These are phyloP conservation scores for Metschnikowia proteae DNA, from an alignment of 805 yeast genomes.

Conservation along the genomic window DNA sequence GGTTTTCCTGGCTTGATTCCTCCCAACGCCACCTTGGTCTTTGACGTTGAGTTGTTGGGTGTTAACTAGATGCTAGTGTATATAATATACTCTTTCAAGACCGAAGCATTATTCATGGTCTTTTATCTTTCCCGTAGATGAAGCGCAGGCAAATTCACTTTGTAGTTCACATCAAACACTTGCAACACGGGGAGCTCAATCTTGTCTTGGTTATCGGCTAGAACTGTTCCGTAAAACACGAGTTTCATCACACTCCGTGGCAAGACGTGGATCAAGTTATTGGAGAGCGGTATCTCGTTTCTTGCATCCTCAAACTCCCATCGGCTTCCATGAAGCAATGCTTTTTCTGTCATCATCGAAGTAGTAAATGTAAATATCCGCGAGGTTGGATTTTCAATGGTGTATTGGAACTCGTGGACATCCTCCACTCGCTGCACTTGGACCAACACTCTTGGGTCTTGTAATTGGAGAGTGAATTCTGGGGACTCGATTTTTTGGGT, in stretches of 20 bases:
- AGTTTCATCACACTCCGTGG: conserved; percentile 56
- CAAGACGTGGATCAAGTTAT: conserved; percentile 46
- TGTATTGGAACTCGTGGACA: conserved; percentile 39
- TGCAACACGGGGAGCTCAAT: conserved; percentile 55
- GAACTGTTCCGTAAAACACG: conserved; percentile 24
- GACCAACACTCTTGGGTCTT: conserved; percentile 67
- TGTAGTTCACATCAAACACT: conserved; percentile 66
- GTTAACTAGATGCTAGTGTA: conserved; percentile 36
- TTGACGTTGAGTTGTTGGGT: conserved; percentile 71
- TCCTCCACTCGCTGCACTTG: conserved; percentile 19
- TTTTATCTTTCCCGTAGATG: conserved; percentile 4
- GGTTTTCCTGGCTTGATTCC: conserved; percentile 98
- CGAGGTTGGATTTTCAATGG: conserved; percentile 73
- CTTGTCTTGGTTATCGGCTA: conserved; percentile 11
- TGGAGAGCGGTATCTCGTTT: conserved; percentile 27
- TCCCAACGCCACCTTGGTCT: conserved; percentile 89
- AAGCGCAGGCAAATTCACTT: conserved; percentile 48
- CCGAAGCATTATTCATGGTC: neutral
- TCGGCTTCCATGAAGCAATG: conserved; percentile 8
- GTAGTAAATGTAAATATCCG: conserved; percentile 61
- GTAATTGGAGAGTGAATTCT: conserved; percentile 55
- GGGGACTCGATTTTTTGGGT: conserved; percentile 37
- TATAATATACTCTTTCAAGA: neutral
- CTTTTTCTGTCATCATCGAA: conserved; percentile 10
- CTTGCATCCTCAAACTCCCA: conserved; percentile 14